A percentile compares a stretch with the other conserved stretches of the same genome.
These are phyloP conservation scores for Trichoderma oligosporum DNA, from an alignment of 2,329 filamentous ascomycete species.

Conservation along the genomic window DNA sequence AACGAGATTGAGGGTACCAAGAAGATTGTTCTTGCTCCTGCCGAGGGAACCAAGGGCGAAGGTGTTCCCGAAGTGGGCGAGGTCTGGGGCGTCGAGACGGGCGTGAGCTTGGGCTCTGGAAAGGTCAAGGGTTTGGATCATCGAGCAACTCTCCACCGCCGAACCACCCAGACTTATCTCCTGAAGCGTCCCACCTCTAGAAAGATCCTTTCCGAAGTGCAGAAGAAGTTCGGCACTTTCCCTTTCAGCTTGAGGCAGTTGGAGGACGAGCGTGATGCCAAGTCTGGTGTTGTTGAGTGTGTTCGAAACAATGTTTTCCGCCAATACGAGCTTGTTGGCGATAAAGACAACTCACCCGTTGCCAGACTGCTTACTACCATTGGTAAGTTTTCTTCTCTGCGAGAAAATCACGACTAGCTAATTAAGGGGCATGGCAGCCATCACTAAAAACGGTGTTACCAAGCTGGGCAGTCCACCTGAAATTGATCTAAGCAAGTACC, in stretches of 20 bases:
- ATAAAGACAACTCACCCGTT: constrained; percentile 83
- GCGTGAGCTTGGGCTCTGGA: constrained; percentile 82
- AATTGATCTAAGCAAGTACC: constrained; percentile 74
- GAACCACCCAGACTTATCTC: constrained; percentile 85
- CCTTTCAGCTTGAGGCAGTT: constrained; percentile 97
- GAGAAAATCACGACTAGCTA: constrained; percentile 15
- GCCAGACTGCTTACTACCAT: constrained; percentile 85
- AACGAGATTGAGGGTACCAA: constrained; percentile 97
- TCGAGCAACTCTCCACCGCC: constrained; percentile 86
- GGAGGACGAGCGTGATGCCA: constrained; percentile 94
- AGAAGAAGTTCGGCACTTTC: constrained; percentile 97
- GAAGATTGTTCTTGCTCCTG: constrained; percentile 91
- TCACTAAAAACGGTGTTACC: constrained; percentile 95
- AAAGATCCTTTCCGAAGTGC: constrained; percentile 87
- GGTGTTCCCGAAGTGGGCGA: constrained; percentile 84
- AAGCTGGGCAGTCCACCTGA: constrained; percentile 74
- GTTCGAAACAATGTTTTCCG: constrained; percentile 88
- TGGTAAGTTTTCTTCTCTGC: constrained; percentile 60
- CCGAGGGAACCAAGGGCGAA: constrained; percentile 86
- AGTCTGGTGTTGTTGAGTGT: constrained; percentile 91
- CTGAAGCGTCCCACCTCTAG: constrained; percentile 92
- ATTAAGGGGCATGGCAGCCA: constrained; percentile 52
- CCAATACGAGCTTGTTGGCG: constrained; percentile 92
- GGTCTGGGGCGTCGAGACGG: constrained; percentile 97
- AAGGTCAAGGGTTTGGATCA: constrained; percentile 92